Conservation (phyloP, 2,329 filamentous ascomycete species). For the Aquanectria penicillioides region DNA sequence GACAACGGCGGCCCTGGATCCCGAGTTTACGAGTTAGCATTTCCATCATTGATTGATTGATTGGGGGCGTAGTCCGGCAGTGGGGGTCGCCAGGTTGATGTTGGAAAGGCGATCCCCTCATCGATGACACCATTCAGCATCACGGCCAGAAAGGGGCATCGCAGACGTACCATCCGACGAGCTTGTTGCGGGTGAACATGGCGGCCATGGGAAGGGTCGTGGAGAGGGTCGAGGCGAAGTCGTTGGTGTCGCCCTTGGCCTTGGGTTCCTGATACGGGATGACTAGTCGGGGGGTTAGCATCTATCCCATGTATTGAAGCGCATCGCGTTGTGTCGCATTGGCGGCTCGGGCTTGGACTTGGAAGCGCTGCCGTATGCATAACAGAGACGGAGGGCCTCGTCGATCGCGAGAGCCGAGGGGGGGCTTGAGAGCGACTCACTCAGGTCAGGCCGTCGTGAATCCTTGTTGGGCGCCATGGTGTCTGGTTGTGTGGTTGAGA, state of each 20-base stretch:
- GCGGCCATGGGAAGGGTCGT: conserved; percentile 95
- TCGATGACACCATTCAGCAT: conserved; percentile 11
- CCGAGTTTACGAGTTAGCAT: background rate
- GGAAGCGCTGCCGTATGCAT: background rate
- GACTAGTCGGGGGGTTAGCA: conserved; percentile 62
- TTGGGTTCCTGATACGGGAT: conserved; percentile 87
- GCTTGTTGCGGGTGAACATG: conserved; percentile 93
- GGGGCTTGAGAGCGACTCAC: conserved; percentile 41
- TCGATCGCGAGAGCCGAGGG: background rate
- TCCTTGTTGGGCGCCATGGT: conserved; percentile 56
- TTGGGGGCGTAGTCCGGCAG: too few relatives aligned
- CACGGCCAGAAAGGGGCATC: background rate
- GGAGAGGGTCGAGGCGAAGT: conserved; percentile 76
- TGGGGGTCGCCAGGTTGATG: too few relatives aligned
- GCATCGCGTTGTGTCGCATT: conserved; percentile 8
- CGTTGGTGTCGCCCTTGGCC: conserved; percentile 69
- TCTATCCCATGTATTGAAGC: conserved; percentile 7
- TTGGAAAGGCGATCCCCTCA: background rate
- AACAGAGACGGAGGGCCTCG: too few relatives aligned
- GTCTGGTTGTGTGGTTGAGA: conserved; percentile 16
- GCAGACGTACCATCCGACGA: conserved; percentile 67
- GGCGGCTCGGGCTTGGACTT: background rate
- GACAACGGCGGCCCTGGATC: conserved; percentile 74
- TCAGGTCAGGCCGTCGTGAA: conserved; percentile 55
- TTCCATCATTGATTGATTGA: background rate